A percentile compares a stretch with the other conserved stretches of the same genome.
Evolutionary conservation across 495 filamentous ascomycete species (phyloP).

Genomic region (Podospora anserina): DNA sequence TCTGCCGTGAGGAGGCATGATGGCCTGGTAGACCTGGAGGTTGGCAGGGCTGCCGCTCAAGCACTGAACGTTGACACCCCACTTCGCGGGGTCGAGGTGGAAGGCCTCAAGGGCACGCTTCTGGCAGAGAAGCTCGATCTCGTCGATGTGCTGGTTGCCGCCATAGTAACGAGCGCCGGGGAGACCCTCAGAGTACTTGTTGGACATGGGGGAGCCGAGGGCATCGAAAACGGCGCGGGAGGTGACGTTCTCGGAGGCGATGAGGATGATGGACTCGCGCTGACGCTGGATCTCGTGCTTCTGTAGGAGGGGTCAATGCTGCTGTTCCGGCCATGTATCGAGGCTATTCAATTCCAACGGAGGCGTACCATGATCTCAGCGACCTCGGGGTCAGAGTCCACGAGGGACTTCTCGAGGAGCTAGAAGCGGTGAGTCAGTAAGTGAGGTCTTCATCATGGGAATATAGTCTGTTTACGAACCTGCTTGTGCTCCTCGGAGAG

Average conservation of each 20-base stretch:
- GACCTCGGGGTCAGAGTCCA: conserved; percentile 85
- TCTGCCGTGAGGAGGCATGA: conserved; percentile 94
- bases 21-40: conserved; percentile 96
- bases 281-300: conserved; percentile 94
- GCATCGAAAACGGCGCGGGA: conserved; percentile 87
- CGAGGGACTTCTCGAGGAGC: conserved; percentile 87
- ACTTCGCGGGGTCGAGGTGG: conserved; percentile 78
- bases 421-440: conserved; percentile 54
- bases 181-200: conserved; percentile 99
- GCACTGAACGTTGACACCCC: conserved; percentile 99
- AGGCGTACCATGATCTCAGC: conserved; percentile 80
- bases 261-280: conserved; percentile 96
- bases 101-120: conserved; percentile 90
- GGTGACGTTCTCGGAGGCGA: conserved; percentile 90
- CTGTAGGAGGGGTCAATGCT: conserved; percentile 41
- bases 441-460: neutral
- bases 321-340: neutral
- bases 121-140: conserved; percentile 95
- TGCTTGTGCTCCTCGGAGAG: conserved; percentile 85
- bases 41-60: conserved; percentile 92
- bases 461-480: conserved; percentile 50
- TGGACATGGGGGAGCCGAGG: conserved; percentile 85
- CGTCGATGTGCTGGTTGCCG: conserved; percentile 97
- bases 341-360: neutral
- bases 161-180: conserved; percentile 99